phyloP scores from a whole-genome alignment of 148 eudicot genomes.

The Dysphania ambrosioides region DNA sequence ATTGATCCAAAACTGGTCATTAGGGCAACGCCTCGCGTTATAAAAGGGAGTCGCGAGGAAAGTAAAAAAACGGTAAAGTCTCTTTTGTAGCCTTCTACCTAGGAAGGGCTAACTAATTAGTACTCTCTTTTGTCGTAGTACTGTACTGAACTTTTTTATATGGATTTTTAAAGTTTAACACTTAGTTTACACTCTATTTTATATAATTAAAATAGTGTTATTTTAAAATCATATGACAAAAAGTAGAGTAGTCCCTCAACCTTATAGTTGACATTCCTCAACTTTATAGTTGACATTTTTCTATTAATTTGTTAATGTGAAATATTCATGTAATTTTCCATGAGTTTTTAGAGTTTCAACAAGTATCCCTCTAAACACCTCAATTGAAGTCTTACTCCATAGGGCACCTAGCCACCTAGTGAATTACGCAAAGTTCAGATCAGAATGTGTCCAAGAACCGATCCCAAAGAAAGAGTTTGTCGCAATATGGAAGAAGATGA shows the following conservation, averaged over 20 bases:
- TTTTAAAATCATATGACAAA: too few species aligned
- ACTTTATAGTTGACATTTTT: too few species aligned
- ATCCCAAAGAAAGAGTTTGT: conserved; percentile 31
- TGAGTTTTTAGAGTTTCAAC: too few species aligned
- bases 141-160: too few species aligned
- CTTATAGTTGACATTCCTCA: too few species aligned
- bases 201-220: too few species aligned
- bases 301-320: too few species aligned
- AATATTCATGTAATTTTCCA: too few species aligned
- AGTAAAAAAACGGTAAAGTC: conserved; percentile 25
- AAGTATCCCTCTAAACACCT: background rate
- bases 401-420: background rate
- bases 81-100: conserved; percentile 27
- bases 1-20: conserved; percentile 27
- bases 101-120: conserved; percentile 18
- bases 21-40: conserved; percentile 23
- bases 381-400: conserved; percentile 6
- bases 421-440: conserved; percentile 26
- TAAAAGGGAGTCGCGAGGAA: background rate
- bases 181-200: too few species aligned
- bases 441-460: conserved; percentile 35
- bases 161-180: too few species aligned
- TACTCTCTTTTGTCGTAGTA: too few species aligned
- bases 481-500: conserved; percentile 36
- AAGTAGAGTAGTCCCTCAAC: too few species aligned